phyloP scores from a whole-genome alignment of 73 alveolate species.

The Loxodes magnus region DNA sequence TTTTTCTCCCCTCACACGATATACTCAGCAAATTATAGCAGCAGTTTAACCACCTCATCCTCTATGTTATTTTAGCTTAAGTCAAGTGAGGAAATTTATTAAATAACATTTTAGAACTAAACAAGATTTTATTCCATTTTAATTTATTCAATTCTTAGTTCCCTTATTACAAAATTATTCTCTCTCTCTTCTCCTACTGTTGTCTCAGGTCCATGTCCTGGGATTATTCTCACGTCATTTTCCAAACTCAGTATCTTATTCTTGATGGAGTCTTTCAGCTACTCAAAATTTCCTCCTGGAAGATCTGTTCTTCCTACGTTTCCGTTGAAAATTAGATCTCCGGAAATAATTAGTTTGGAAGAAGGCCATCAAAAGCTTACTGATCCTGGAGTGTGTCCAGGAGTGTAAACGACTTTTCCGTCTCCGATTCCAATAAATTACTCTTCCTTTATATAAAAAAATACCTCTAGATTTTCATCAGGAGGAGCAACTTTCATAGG shows the following conservation, averaged over 20 bases:
- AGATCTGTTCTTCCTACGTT: constrained; percentile 70
- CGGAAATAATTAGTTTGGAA: constrained; percentile 44
- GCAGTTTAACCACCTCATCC: too few species aligned
- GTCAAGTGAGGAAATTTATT: too few species aligned
- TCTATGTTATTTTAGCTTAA: too few species aligned
- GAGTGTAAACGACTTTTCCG: constrained; percentile 35
- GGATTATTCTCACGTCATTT: constrained; percentile 44
- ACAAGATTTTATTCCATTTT: too few species aligned
- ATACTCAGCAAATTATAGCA: too few species aligned
- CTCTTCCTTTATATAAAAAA: too few species aligned
- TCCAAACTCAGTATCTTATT: constrained; percentile 40
- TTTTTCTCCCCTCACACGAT: too few species aligned
- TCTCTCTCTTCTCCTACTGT: constrained; percentile 37
- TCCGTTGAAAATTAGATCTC: constrained; percentile 62
- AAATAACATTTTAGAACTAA: too few species aligned
- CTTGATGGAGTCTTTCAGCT: constrained; percentile 32
- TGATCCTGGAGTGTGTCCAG: constrained; percentile 58
- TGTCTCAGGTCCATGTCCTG: constrained; percentile 71
- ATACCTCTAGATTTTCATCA: neutral
- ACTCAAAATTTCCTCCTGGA: constrained; percentile 35
- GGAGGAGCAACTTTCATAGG: constrained; percentile 20
- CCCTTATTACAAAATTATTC: too few species aligned
- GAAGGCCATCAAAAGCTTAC: constrained; percentile 36
- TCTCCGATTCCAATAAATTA: too few species aligned
- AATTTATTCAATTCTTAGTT: too few species aligned